Percentiles rank a stretch among this genome's conserved stretches.
Evolutionary conservation across 2,329 filamentous ascomycete species (phyloP).

Genomic region (Chaetomium sp.): DNA sequence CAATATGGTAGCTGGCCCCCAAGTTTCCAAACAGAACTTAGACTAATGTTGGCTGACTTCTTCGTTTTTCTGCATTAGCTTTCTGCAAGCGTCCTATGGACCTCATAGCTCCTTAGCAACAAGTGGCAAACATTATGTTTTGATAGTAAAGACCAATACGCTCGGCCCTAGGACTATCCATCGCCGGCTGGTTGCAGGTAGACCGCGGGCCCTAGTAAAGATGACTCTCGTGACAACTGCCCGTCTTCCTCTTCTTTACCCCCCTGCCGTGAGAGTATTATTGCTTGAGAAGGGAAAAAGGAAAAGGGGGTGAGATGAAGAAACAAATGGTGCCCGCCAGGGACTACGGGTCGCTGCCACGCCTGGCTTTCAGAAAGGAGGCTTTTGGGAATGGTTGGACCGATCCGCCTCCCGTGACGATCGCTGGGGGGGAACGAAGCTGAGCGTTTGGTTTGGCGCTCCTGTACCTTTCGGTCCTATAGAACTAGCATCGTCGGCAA

Average conservation of each 20-base stretch:
- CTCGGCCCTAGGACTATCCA: slow-evolving; percentile 29
- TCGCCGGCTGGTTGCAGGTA: slow-evolving; percentile 36
- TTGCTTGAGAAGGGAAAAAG: too few relatives aligned
- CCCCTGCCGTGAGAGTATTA: too few relatives aligned
- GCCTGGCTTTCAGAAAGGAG: not conserved
- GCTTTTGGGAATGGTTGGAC: not conserved
- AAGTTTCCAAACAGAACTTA: slow-evolving; percentile 6
- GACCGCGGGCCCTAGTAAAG: slow-evolving; percentile 29
- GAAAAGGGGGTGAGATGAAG: too few relatives aligned
- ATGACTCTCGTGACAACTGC: not conserved
- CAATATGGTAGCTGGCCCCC: slow-evolving; percentile 6
- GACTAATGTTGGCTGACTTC: slow-evolving; percentile 16
- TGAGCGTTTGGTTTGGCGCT: slow-evolving; percentile 11
- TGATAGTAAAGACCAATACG: slow-evolving; percentile 35
- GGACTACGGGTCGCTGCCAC: too few relatives aligned
- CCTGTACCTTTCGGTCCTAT: slow-evolving; percentile 28
- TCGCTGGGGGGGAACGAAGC: slow-evolving; percentile 3
- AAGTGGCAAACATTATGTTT: slow-evolving; percentile 40
- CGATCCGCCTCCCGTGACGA: too few relatives aligned
- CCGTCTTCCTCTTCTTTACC: slow-evolving; percentile 6
- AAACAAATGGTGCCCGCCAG: too few relatives aligned
- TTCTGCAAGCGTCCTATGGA: slow-evolving; percentile 44
- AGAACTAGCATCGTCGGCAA: slow-evolving; percentile 26
- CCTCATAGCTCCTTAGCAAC: slow-evolving; percentile 37
- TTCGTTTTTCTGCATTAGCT: slow-evolving; percentile 37